Base-by-base conservation (phyloP, 148 eudicot species). In the Fagopyrum esculentum region DNA sequence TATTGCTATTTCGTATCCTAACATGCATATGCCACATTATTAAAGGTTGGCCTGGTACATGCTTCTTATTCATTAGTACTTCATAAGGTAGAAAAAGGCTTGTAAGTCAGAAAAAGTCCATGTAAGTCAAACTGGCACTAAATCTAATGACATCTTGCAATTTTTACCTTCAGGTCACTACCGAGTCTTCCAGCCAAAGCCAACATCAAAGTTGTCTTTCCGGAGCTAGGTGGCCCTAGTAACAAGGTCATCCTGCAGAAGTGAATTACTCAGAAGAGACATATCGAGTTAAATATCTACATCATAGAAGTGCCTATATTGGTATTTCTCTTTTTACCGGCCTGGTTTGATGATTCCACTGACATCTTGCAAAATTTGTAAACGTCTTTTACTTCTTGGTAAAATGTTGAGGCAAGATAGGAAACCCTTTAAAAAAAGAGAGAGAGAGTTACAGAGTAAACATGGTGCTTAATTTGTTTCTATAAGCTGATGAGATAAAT, bases 221-320 rank as follows among this genome's bases (percentile, higher is more conserved):
- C 94, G 43, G 91, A 86, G 43, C 87, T 80, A 15, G 94, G 94
- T 4, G 93, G 93, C n/a, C 93, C 93, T 75, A 87, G 76, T 56
- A 89, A 91, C 75, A 90, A 80, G 15, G 87, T 81, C 89, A 88
- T 79, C 74, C 91, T 86, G 76, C 82, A 76, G 60, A 70, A 9
- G 19, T n/a, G 15, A 5, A 8, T 70, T 19, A 10, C 6, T 45
- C 12, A 70, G 8, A 0, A n/a, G 6, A 3, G 2, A 44, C 50
- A 17, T 35, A 35, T 35, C 2, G 40, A 35, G 40, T 35, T 35
- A 35, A 35, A 1, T 35, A 35, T 35, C 40, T 35, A 8, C 8
- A 45, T 64, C 5, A 5, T 10, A 11, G 4, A 40, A 12, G 47
- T 59, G 66, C 7, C 17, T 55, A 5, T 15, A 51, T 61, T 61